These are phyloP conservation scores for Rhytidhysteron rufulum DNA, from an alignment of 2,329 filamentous ascomycete species.

Conservation along the genomic window DNA sequence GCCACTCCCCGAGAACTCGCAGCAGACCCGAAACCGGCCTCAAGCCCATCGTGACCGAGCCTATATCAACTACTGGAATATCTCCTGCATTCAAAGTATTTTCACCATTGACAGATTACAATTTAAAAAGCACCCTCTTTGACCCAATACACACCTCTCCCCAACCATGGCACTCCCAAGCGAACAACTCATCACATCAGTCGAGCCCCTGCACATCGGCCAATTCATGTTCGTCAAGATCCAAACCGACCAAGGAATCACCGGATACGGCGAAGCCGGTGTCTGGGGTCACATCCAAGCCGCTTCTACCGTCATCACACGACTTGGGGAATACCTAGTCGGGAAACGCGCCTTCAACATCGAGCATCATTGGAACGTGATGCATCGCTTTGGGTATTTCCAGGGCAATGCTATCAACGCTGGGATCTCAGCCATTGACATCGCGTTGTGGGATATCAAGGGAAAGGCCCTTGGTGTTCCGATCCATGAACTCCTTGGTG, in stretches of 20 bases:
- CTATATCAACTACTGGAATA: too few relatives aligned
- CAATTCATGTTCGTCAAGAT: conserved; percentile 2
- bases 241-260: neutral
- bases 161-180: too few relatives aligned
- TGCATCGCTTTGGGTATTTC: conserved; percentile 4
- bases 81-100: too few relatives aligned
- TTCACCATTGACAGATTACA: too few relatives aligned
- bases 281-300: conserved; percentile 5
- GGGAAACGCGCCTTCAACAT: conserved; percentile 2
- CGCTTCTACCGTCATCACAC: neutral
- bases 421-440: conserved; percentile 6
- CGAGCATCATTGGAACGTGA: conserved; percentile 5
- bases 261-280: conserved; percentile 1
- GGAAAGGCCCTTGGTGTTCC: conserved; percentile 3
- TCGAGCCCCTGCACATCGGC: conserved; percentile 1
- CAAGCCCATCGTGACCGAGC: too few relatives aligned
- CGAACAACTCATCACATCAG: conserved; percentile 2
- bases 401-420: conserved; percentile 6
- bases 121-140: too few relatives aligned
- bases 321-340: conserved; percentile 1
- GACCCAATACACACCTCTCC: too few relatives aligned
- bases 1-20: too few relatives aligned
- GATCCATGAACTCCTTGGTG: conserved; percentile 4
- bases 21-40: too few relatives aligned
- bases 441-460: conserved; percentile 7